phyloP scores from a whole-genome alignment of 2,329 filamentous ascomycete species.

The Pseudopyrenochaeta lycopersici region DNA sequence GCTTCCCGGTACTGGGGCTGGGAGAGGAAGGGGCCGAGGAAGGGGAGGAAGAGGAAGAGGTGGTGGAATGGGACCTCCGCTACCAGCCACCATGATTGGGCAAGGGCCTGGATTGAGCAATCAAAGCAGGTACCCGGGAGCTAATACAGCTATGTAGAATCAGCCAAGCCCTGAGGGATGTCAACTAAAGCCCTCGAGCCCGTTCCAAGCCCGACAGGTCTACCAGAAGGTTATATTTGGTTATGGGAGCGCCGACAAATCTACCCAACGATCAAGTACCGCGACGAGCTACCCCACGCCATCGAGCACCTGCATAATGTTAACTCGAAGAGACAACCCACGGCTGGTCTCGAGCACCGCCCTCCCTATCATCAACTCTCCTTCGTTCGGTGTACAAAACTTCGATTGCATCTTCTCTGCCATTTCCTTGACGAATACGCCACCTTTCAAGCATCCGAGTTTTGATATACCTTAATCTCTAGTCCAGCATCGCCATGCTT shows the following conservation, averaged over 20 bases:
- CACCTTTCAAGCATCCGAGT: not conserved
- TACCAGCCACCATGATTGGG: conserved; percentile 35
- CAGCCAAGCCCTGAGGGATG: conserved; percentile 2
- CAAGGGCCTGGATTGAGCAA: conserved; percentile 36
- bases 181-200: not conserved
- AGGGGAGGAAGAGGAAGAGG: conserved; percentile 37
- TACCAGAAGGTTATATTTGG: too few species aligned
- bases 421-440: not conserved
- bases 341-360: too few species aligned
- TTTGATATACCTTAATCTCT: conserved; percentile 8
- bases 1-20: conserved; percentile 62
- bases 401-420: not conserved
- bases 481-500: not conserved
- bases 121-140: conserved; percentile 45
- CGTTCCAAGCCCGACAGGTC: too few species aligned
- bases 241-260: too few species aligned
- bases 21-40: conserved; percentile 43
- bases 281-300: too few species aligned
- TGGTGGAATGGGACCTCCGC: conserved; percentile 36
- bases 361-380: not conserved
- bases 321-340: too few species aligned
- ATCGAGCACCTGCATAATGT: too few species aligned
- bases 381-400: not conserved
- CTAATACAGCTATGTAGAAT: conserved; percentile 38
- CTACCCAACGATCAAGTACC: too few species aligned